Conservation (phyloP, 768 basidiomycete species). For the Mycena capillaripes region DNA sequence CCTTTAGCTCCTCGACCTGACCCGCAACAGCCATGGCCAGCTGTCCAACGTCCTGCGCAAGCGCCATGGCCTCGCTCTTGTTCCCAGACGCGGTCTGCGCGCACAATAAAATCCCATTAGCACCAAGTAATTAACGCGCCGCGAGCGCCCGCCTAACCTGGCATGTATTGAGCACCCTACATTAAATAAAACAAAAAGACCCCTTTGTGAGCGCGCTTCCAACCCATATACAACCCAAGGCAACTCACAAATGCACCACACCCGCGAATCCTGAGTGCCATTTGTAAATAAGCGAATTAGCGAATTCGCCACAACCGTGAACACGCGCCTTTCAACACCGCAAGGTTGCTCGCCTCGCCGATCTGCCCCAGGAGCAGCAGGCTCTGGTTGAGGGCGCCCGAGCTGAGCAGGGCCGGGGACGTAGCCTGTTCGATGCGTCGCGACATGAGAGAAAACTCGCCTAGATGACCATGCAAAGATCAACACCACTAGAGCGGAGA, state of each 20-base stretch:
- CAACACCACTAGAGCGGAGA: background rate
- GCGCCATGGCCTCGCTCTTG: constrained; percentile 31
- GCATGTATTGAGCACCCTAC: constrained; percentile 34
- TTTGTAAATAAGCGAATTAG: no score
- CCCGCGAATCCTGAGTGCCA: constrained; percentile 32
- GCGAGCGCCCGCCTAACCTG: constrained; percentile 27
- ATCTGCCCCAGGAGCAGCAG: constrained; percentile 26
- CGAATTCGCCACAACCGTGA: no score
- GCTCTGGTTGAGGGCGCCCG: constrained; percentile 28
- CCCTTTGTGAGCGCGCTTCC: constrained; percentile 1
- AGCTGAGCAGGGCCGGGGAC: constrained; percentile 14
- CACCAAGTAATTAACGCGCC: background rate
- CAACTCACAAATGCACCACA: constrained; percentile 25
- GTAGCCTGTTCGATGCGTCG: constrained; percentile 26
- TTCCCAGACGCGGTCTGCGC: constrained; percentile 34
- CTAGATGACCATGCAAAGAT: background rate
- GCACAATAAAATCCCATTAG: background rate
- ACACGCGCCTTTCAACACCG: constrained; percentile 33
- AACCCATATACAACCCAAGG: background rate
- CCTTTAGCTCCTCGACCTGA: constrained; percentile 33
- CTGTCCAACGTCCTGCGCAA: constrained; percentile 32
- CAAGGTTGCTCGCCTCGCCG: constrained; percentile 26
- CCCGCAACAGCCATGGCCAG: constrained; percentile 29
- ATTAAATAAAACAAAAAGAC: background rate
- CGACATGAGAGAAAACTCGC: constrained; percentile 21